Conservation (phyloP, 129 eudicot genomes). For the Flaveria robusta region DNA sequence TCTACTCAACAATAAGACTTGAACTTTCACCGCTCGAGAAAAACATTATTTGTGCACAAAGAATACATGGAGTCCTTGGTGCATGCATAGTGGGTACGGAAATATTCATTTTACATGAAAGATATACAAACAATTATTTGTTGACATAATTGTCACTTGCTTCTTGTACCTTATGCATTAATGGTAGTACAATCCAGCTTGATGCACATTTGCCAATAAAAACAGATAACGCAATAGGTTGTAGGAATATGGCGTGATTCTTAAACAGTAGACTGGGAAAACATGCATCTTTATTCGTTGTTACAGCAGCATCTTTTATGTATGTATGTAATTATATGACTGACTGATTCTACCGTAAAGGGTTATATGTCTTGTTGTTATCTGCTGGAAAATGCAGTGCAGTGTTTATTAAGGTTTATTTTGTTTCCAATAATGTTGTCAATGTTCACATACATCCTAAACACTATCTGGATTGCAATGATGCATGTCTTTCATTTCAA, state of each 20-base stretch:
- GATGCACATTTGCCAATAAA: slow-evolving; percentile 32
- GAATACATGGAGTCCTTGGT: no score
- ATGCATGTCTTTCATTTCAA: slow-evolving; percentile 21
- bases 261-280: slow-evolving; percentile 22
- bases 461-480: slow-evolving; percentile 3
- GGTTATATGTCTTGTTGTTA: background rate
- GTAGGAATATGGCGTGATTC: slow-evolving; percentile 27
- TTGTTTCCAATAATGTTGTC: slow-evolving; percentile 34
- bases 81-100: background rate
- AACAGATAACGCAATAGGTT: slow-evolving; percentile 9
- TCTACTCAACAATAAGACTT: no score
- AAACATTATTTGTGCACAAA: no score
- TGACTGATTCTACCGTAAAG: slow-evolving; percentile 27
- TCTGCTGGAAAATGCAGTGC: slow-evolving; percentile 22
- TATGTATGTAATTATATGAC: slow-evolving; percentile 31
- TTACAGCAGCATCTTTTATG: slow-evolving; percentile 28
- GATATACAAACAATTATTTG: no score
- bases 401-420: slow-evolving; percentile 24
- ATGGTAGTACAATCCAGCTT: background rate
- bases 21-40: no score
- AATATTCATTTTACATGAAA: background rate
- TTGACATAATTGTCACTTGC: no score
- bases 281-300: slow-evolving; percentile 30
- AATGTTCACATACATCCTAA: slow-evolving; percentile 7
- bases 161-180: slow-evolving; percentile 16